phyloP scores from a whole-genome alignment of 805 yeast genomes.

The Metschnikowia reukaufii region DNA sequence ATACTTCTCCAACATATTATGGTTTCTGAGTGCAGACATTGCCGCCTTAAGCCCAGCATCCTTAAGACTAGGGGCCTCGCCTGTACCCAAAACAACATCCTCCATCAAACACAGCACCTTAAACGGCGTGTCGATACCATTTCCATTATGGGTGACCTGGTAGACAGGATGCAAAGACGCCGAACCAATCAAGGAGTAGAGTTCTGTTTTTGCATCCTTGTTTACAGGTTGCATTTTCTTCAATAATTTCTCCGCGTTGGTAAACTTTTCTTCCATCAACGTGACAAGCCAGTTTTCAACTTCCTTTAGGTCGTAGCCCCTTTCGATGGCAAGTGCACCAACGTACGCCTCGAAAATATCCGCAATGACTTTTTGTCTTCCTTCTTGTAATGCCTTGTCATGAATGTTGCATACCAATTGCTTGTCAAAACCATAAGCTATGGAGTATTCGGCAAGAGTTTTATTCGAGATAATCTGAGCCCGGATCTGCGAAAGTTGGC shows the following conservation, averaged over 20 bases:
- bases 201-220: conserved; percentile 70
- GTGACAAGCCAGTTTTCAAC: conserved; percentile 58
- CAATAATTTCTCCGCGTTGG: conserved; percentile 31
- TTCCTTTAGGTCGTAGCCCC: conserved; percentile 44
- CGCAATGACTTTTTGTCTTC: conserved; percentile 72
- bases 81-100: conserved; percentile 67
- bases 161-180: conserved; percentile 66
- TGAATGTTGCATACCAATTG: conserved; percentile 52
- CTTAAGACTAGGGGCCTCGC: conserved; percentile 65
- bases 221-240: conserved; percentile 44
- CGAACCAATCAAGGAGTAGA: conserved; percentile 78
- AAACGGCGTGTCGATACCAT: conserved; percentile 51
- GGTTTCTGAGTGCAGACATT: conserved; percentile 66
- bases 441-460: conserved; percentile 68
- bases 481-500: conserved; percentile 71
- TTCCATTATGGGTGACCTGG: conserved; percentile 45
- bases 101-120: conserved; percentile 66
- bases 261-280: conserved; percentile 49
- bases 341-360: conserved; percentile 94
- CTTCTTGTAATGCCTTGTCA: conserved; percentile 44
- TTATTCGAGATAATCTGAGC: conserved; percentile 71
- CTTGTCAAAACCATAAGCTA: conserved; percentile 63
- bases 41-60: conserved; percentile 89
- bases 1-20: conserved; percentile 60
- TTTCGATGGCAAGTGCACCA: conserved; percentile 75